Evolutionary conservation across 1,139 yeast genomes (phyloP).

Genomic region (Wickerhamomyces sp.): DNA sequence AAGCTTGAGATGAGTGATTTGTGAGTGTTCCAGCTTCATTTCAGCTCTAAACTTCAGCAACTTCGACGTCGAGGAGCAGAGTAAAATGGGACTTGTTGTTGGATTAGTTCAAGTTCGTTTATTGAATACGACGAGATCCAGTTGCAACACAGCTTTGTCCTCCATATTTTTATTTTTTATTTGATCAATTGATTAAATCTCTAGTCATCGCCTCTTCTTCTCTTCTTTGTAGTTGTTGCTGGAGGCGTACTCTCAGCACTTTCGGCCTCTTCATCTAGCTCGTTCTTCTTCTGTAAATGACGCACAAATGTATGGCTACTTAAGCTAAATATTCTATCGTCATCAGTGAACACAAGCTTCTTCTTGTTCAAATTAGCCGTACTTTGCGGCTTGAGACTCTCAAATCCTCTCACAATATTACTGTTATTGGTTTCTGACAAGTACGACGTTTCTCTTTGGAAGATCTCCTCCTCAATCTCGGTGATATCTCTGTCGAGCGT

Average conservation of each 20-base stretch:
- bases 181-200: neutral
- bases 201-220: conserved; percentile 10
- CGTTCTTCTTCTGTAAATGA: conserved; percentile 42
- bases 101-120: too few relatives aligned
- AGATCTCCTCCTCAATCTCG: conserved; percentile 73
- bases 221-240: conserved; percentile 6
- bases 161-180: too few relatives aligned
- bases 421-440: conserved; percentile 51
- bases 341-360: conserved; percentile 61
- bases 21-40: too few relatives aligned
- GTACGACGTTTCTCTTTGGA: conserved; percentile 74
- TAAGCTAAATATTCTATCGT: conserved; percentile 81
- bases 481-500: conserved; percentile 60
- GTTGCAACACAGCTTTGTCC: neutral
- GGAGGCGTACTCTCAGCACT: conserved; percentile 20
- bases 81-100: too few relatives aligned
- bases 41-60: too few relatives aligned
- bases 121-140: too few relatives aligned
- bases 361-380: conserved; percentile 35
- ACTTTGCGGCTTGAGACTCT: conserved; percentile 43
- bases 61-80: too few relatives aligned
- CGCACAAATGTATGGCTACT: conserved; percentile 73
- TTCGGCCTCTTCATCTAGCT: conserved; percentile 22
- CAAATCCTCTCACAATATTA: conserved; percentile 84
- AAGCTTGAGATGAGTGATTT: too few relatives aligned